These are phyloP conservation scores for Plasmodium ovale DNA, from an alignment of 169 alveolate genomes.

Conservation along the genomic window DNA sequence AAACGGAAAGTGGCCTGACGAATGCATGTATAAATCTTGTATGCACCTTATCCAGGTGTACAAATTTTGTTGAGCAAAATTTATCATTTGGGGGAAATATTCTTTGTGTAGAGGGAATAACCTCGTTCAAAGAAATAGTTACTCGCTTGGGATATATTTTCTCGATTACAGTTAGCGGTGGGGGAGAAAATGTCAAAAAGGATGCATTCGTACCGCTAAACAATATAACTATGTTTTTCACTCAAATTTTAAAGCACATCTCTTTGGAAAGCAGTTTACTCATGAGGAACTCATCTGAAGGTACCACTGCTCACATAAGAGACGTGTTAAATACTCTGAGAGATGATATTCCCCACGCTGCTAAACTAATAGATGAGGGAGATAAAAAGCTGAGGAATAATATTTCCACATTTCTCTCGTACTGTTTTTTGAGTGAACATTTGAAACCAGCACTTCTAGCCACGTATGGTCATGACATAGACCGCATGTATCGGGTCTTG, in stretches of 20 bases:
- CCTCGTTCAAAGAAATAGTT: no score
- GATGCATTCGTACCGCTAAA: constrained; percentile 1
- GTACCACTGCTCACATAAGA: no score
- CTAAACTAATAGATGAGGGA: neutral
- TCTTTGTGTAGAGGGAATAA: no score
- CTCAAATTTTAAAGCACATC: constrained; percentile 16
- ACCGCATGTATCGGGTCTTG: neutral
- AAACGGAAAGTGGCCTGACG: neutral
- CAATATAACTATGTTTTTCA: constrained; percentile 14
- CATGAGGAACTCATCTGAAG: no score
- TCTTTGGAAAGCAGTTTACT: neutral
- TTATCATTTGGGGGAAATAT: no score
- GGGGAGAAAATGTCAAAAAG: neutral
- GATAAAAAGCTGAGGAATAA: constrained; percentile 5
- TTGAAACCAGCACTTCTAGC: constrained; percentile 14
- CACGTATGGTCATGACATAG: neutral
- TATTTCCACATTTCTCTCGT: constrained; percentile 35
- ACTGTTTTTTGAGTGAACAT: constrained; percentile 12
- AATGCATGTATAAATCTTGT: constrained; percentile 39
- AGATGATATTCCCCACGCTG: constrained; percentile 19
- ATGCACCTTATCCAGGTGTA: constrained; percentile 16
- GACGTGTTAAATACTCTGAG: neutral
- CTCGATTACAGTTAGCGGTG: no score
- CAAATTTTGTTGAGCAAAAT: constrained; percentile 1
- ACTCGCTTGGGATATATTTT: no score